A percentile compares a stretch with the other conserved stretches of the same genome.
Conservation (phyloP, 148 eudicot genomes). For the Vaccinium macrocarpon region DNA sequence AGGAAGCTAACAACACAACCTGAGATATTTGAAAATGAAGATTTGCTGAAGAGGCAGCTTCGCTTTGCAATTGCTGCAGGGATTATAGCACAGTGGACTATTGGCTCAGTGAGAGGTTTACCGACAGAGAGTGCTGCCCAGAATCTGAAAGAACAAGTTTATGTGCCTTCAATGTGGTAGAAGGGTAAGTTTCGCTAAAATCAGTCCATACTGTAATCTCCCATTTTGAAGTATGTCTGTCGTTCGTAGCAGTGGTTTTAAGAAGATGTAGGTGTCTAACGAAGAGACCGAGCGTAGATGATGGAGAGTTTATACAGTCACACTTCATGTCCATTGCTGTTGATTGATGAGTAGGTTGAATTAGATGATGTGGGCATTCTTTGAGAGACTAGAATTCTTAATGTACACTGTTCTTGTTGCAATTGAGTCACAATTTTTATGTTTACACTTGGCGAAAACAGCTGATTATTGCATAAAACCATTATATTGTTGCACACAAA, state of each 20-base stretch:
- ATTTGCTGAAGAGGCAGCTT: conserved; percentile 71
- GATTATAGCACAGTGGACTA: conserved; percentile 87
- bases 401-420: conserved; percentile 3
- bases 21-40: conserved; percentile 52
- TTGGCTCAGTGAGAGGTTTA: conserved; percentile 74
- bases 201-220: not conserved
- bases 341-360: not conserved
- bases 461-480: too few species aligned
- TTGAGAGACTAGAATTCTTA: not conserved
- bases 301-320: not conserved
- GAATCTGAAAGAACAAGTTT: conserved; percentile 80
- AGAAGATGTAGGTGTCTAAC: not conserved
- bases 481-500: too few species aligned
- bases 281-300: not conserved
- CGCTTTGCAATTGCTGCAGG: conserved; percentile 83
- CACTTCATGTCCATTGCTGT: not conserved
- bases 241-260: not conserved
- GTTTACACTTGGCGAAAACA: not conserved
- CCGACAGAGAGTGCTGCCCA: conserved; percentile 84
- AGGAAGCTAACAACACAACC: conserved; percentile 72
- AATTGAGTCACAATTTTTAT: not conserved
- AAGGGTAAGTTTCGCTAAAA: not conserved
- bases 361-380: not conserved
- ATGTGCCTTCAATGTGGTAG: conserved; percentile 82
- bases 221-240: not conserved